Evolutionary conservation across 768 basidiomycete genomes (phyloP), one percentile per base, ranked within the genome.

Genomic region (Kwoniella europaea): DNA sequence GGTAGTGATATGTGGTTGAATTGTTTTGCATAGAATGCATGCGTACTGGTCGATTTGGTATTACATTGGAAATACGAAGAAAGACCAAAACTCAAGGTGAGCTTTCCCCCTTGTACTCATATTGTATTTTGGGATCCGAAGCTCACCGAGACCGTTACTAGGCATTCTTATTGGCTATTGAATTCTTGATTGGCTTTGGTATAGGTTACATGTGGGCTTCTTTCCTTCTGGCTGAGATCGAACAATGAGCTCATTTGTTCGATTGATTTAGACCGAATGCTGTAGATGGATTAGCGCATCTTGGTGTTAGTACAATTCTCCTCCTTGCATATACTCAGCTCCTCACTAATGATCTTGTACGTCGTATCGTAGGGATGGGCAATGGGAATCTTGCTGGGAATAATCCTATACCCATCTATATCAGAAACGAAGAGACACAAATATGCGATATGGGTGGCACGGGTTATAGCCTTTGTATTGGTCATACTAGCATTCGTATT

Each of bases 51-150:
- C 9, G 96, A 96, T 80, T 85, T 98, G 15, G 86, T 93, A 52
- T 90, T 94, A 3, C 96, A 98, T 78, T 98, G 96, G 96, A 88
- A 88, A 76, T 91, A 93, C 77, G 90, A 93, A 64, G 90, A 92
- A 79, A 87, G 89, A 68, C 97, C 96, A 10, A 89, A 88, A 18
- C 87, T 89, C 69, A 94, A 92, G 88, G 94, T 91, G 73, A 68
- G 85, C 72, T 29, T 46, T 24, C 22, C 55, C 12, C 18, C 22
- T n/a, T 42, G 15, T 13, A 50, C 12, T 15, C n/a, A 22, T 1
- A 35, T 9, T 35, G 7, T 35, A 44, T 24, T 10, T 56, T 4
- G 53, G 52, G 10, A 42, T 18, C 7, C 5, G 35, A 60, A 52
- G 54, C 65, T 70, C 67, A 60, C 56, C 27, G 24, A 65, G 55